Base-by-base conservation (phyloP, 2,329 filamentous ascomycete species). In the Helotiales sp. region DNA sequence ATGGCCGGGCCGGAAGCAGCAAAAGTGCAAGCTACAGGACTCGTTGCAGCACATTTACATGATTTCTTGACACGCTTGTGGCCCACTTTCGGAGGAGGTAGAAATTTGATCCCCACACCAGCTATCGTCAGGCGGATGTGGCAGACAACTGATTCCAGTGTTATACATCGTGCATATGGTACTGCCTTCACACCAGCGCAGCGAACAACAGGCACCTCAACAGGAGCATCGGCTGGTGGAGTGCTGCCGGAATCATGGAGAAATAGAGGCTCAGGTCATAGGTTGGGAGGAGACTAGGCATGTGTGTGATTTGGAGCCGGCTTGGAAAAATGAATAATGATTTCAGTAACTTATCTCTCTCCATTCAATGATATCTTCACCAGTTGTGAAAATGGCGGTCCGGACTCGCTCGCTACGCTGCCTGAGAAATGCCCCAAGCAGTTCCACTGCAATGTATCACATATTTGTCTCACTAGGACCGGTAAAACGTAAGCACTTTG, bases 61-160 rank as follows among this genome's bases (percentile, higher is more conserved):
- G 90, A 98, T 71, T 99, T 98, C 70, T 74, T 97, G 50, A 91
- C 90, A 2, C 84, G 90, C 49, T 81, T 97, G 40, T 98, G 92
- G 80, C 95, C 95, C 5, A 85, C 90, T 55, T 95, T 95, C 70
- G 93, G 92, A 30, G 90, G 90, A 55, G 95, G 95, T 0, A 80
- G 78, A 52, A 96, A 93, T 69, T 80, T 88, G 49, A 79, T 97
- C 33, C 78, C 81, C 13, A 95, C 92, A 0, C 95, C 95, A 2
- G 72, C 73, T 5, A 86, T 92, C 64, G 75, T 98, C 57, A 85
- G 84, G 58, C 81, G 81, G 54, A 81, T 89, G 65, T 88, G 93
- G 58, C 76, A 79, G 58, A 80, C 75, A 3, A 67, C 59, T 54
- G 71, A 66, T 25, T 77, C 76, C 22, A 76, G 76, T 52, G 72